Evolutionary conservation across 257 asterid species (phyloP).

Genomic region (Fraxinus americana): DNA sequence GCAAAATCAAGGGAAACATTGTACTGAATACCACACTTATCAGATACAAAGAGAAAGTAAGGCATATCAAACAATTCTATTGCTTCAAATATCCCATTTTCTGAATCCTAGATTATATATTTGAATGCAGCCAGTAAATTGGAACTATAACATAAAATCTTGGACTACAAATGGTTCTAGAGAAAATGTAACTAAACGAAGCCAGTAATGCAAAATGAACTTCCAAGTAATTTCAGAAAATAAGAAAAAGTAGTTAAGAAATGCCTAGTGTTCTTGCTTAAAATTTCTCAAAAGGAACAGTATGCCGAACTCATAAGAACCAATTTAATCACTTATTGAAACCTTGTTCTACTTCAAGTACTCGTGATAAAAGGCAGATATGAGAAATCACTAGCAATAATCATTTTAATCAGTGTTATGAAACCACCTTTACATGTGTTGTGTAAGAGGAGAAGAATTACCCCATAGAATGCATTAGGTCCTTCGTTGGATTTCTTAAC

Average conservation of each 20-base stretch:
- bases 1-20: background rate
- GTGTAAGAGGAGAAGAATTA: slow-evolving; percentile 35
- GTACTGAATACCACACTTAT: background rate
- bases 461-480: slow-evolving; percentile 91
- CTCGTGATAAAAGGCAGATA: background rate
- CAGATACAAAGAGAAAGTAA: background rate
- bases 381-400: background rate
- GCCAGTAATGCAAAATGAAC: background rate
- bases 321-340: background rate
- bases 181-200: background rate
- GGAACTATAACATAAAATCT: background rate
- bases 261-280: background rate
- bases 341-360: background rate
- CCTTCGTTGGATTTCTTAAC: slow-evolving; percentile 33
- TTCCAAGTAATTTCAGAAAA: background rate
- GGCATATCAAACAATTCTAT: background rate
- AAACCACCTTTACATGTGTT: background rate
- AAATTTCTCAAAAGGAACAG: background rate
- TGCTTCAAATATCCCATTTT: background rate
- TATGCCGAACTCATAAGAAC: background rate
- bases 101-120: background rate
- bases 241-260: background rate
- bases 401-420: background rate
- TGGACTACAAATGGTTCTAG: background rate
- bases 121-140: background rate